Conservation (phyloP, 176 grass and related monocot species). For the Microstegium vimineum region DNA sequence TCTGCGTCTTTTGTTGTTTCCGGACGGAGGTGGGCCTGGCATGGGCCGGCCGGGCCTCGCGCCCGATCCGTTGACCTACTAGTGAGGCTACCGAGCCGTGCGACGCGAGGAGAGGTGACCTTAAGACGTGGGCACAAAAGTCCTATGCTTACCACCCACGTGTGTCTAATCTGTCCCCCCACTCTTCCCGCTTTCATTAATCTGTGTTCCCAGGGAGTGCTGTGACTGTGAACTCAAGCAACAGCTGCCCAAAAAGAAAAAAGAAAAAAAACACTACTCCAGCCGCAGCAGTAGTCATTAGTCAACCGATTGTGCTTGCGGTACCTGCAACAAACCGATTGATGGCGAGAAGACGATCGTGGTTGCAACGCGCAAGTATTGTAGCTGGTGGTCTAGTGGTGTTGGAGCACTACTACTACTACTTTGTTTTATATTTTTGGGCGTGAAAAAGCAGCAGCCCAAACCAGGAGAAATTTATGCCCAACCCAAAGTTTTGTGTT, state of each 20-base stretch:
- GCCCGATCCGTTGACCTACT: slow-evolving; percentile 4
- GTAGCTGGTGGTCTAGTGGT: background rate
- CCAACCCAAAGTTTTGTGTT: background rate
- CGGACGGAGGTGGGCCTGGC: background rate
- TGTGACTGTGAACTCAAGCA: background rate
- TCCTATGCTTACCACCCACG: background rate
- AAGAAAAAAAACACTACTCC: too few species aligned
- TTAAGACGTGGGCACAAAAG: background rate
- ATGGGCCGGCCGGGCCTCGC: background rate
- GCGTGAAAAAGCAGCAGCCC: background rate
- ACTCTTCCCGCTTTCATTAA: background rate
- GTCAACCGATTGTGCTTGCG: background rate
- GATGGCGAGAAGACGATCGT: background rate
- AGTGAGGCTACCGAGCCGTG: background rate
- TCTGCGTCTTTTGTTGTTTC: slow-evolving; percentile 16
- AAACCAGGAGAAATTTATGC: background rate
- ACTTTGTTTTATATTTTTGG: background rate
- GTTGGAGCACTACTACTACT: too few species aligned
- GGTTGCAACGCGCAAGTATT: background rate
- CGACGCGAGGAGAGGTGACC: background rate
- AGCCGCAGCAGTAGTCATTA: background rate
- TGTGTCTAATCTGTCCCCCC: background rate
- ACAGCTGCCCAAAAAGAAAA: too few species aligned
- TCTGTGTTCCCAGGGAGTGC: background rate
- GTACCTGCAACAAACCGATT: background rate